Evolutionary conservation across 176 grass and related monocot genomes (phyloP), one percentile per base, ranked within the genome.

Genomic region (Phoenix dactylifera): DNA sequence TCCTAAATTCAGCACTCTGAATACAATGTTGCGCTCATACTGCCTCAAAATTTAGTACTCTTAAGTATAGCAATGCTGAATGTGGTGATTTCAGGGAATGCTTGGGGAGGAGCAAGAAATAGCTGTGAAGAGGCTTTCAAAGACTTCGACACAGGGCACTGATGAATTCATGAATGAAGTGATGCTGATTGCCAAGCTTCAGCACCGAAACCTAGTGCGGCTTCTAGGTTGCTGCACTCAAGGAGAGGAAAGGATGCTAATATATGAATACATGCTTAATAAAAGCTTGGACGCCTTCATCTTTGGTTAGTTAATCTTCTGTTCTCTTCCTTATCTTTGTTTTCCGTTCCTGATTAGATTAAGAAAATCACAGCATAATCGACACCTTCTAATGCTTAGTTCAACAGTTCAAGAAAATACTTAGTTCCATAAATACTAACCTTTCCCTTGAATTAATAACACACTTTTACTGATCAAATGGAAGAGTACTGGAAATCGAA

Each of bases 91-190:
- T 50, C 70, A 95, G 89, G 89, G 85, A 54, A 76, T 25, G 16
- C 85, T 85, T 18, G 62, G 59, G 20, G 74, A 89, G 72, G 79
- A 79, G 62, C 68, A 80, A 56, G 82, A 85, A 68, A 83, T 95
- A 44, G 82, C 89, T n/a, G 82, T 95, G 17, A 95, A 95, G 65
- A 79, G 78, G 58, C 82, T 95, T 59, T 78, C 82, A 10, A 79
- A 74, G 39, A 82, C 71, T 71, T 86, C 85, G 0, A 62, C 17
- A 17, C 89, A 95, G 17, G 89, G 85, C 15, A 22, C 86, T 12
- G 58, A 76, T 28, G 82, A 89, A 58, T 79, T 95, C 72, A 95
- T 80, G 76, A 95, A 95, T 52, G 89, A 89, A 64, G 76, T 89
- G 22, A 17, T 73, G 50, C 7, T 85, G 48, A 73, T 83, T 48